Evolutionary conservation across 2,329 filamentous ascomycete genomes (phyloP).

Genomic region (Trichoderma sp.): DNA sequence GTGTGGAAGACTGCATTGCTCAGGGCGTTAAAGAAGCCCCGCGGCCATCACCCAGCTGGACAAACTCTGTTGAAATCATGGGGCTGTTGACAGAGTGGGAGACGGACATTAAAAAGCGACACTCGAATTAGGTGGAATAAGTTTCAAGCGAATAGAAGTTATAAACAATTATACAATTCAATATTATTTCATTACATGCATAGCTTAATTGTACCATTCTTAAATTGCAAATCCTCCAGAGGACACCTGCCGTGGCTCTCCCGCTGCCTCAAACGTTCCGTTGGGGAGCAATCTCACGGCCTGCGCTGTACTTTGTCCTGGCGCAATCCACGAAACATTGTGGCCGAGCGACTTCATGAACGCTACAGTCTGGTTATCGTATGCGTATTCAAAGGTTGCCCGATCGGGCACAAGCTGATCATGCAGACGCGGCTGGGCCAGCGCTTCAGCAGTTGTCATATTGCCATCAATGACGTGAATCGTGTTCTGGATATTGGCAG

Average conservation of each 20-base stretch:
- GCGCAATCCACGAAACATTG: conserved; percentile 71
- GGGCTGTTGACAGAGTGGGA: conserved; percentile 34
- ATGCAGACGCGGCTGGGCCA: conserved; percentile 72
- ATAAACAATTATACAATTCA: not conserved
- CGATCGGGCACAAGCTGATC: conserved; percentile 77
- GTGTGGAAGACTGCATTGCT: conserved; percentile 31
- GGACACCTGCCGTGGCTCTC: conserved; percentile 77
- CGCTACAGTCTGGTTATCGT: conserved; percentile 67
- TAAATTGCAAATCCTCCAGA: conserved; percentile 65
- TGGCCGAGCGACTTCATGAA: conserved; percentile 68
- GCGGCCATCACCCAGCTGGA: conserved; percentile 32
- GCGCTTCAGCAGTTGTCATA: conserved; percentile 61
- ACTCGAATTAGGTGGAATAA: not conserved
- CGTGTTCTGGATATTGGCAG: conserved; percentile 75
- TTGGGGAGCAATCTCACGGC: conserved; percentile 65
- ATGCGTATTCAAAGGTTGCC: conserved; percentile 70
- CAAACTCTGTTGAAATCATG: conserved; percentile 34
- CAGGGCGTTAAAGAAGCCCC: conserved; percentile 28
- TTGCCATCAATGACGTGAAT: conserved; percentile 71
- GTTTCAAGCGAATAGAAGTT: not conserved
- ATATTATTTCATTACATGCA: not conserved
- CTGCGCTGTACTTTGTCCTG: conserved; percentile 71
- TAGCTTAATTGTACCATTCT: conserved; percentile 3
- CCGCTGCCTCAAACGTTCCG: conserved; percentile 73
- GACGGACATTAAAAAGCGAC: conserved; percentile 25